phyloP scores from a whole-genome alignment of 441 rosid species.

The Adansonia rubrostipa region DNA sequence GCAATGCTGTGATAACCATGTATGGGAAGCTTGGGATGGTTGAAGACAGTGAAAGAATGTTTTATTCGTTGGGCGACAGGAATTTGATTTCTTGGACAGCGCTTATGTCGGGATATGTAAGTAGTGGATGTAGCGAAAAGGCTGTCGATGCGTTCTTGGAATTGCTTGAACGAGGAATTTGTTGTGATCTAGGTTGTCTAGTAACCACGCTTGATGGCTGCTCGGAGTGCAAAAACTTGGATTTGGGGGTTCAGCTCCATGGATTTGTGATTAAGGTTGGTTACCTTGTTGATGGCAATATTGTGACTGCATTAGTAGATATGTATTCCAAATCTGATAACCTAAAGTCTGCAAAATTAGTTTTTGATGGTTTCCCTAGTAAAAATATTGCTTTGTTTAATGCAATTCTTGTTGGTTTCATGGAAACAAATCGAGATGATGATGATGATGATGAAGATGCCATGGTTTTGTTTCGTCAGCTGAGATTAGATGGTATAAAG shows the following conservation, averaged over 20 bases:
- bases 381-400: conserved; percentile 33
- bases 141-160: conserved; percentile 27
- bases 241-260: conserved; percentile 38
- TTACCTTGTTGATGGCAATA: conserved; percentile 20
- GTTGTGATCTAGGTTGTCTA: conserved; percentile 32
- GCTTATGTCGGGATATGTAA: conserved; percentile 32
- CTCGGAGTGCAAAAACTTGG: conserved; percentile 31
- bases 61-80: conserved; percentile 20
- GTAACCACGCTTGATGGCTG: conserved; percentile 33
- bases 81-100: conserved; percentile 40
- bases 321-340: conserved; percentile 42
- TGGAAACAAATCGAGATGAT: conserved; percentile 23
- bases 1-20: conserved; percentile 43
- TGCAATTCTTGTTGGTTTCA: conserved; percentile 41
- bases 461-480: conserved; percentile 33
- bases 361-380: conserved; percentile 32
- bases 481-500: conserved; percentile 32
- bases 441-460: conserved; percentile 27
- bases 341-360: conserved; percentile 32
- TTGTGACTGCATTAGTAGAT: conserved; percentile 40
- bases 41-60: conserved; percentile 36
- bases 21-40: conserved; percentile 36
- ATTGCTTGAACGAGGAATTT: conserved; percentile 28
- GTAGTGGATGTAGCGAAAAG: conserved; percentile 27
- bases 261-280: conserved; percentile 39